These are phyloP conservation scores for Aeschynomene evenia DNA, from an alignment of 306 rosid species.

Conservation along the genomic window DNA sequence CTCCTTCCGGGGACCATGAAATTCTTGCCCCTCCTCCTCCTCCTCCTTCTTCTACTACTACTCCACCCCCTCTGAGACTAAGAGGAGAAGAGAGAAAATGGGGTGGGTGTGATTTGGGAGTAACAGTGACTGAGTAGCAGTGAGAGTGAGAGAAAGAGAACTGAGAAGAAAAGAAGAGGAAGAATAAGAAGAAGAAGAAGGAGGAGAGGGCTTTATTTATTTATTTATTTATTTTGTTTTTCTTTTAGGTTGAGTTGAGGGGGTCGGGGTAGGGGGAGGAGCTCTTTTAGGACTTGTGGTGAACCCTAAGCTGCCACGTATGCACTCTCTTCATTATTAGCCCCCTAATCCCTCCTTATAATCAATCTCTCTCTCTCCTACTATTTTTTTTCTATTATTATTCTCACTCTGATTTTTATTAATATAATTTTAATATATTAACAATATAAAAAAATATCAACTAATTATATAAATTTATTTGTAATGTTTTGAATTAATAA, in stretches of 20 bases:
- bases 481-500: too few relatives aligned
- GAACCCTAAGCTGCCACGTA: conserved; percentile 99
- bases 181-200: background rate
- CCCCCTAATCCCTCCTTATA: conserved; percentile 26
- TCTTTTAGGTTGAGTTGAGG: background rate
- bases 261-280: conserved; percentile 22
- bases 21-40: background rate
- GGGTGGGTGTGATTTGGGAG: background rate
- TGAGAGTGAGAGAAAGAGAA: background rate
- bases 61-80: too few relatives aligned
- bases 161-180: conserved; percentile 19
- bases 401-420: background rate
- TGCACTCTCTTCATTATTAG: conserved; percentile 49
- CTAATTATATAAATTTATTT: too few relatives aligned
- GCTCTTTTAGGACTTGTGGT: conserved; percentile 51
- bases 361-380: background rate
- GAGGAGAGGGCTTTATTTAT: background rate
- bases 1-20: conserved; percentile 30
- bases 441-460: too few relatives aligned
- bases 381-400: background rate
- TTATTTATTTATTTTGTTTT: too few relatives aligned
- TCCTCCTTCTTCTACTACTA: background rate
- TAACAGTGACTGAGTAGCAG: background rate
- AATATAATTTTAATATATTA: too few relatives aligned
- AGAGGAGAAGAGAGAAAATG: background rate